Percentiles rank a stretch among this genome's conserved stretches.
These are phyloP conservation scores for Eucalyptus melliodora DNA, from an alignment of 345 rosid species.

Conservation along the genomic window DNA sequence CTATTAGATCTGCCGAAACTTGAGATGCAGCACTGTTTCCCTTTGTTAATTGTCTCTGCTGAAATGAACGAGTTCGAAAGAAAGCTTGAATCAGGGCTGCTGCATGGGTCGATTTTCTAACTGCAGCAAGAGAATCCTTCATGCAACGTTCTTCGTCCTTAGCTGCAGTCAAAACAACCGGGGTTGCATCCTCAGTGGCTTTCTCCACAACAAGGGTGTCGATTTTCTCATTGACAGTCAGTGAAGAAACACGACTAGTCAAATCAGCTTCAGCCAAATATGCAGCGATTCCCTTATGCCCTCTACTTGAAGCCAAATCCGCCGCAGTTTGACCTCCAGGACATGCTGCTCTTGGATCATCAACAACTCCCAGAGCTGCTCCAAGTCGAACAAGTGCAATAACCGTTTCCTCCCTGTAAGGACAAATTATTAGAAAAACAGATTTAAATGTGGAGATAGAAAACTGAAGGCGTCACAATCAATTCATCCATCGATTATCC, in stretches of 20 bases:
- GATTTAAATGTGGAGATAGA: neutral
- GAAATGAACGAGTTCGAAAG: constrained; percentile 31
- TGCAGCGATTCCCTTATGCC: constrained; percentile 65
- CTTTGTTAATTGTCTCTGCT: constrained; percentile 16
- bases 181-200: constrained; percentile 3
- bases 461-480: neutral
- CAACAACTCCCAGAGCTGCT: constrained; percentile 43
- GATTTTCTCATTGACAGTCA: constrained; percentile 10
- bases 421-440: neutral
- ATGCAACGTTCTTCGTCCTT: constrained; percentile 22
- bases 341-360: constrained; percentile 43
- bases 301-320: constrained; percentile 47
- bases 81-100: constrained; percentile 49
- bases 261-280: constrained; percentile 47
- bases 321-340: constrained; percentile 57
- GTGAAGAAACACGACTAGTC: constrained; percentile 20
- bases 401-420: constrained; percentile 49
- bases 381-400: constrained; percentile 36
- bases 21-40: constrained; percentile 9
- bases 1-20: constrained; percentile 25
- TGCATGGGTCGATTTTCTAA: constrained; percentile 47
- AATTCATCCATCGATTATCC: neutral
- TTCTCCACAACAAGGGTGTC: constrained; percentile 7
- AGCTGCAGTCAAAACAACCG: neutral
- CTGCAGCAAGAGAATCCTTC: constrained; percentile 54